Evolutionary conservation across 164 flowering plant species (phyloP).

Genomic region (Tinospora cordifolia): DNA sequence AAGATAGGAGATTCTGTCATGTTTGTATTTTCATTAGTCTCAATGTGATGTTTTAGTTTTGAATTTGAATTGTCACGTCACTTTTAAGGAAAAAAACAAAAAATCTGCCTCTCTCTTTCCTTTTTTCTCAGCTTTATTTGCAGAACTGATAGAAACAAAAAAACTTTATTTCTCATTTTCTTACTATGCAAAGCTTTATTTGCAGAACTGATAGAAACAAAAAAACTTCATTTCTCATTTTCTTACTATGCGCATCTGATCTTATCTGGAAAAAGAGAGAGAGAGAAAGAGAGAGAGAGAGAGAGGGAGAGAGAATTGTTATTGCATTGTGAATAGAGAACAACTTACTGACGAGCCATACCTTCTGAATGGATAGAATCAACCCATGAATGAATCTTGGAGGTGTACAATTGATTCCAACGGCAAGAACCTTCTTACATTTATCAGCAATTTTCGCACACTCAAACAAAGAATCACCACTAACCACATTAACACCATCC

Average conservation of each 20-base stretch:
- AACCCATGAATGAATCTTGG: slow-evolving; percentile 73
- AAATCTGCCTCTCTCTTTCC: no score
- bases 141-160: not conserved
- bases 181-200: not conserved
- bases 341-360: slow-evolving; percentile 15
- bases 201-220: not conserved
- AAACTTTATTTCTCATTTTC: not conserved
- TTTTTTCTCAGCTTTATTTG: no score
- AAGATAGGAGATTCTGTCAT: no score
- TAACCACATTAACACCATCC: slow-evolving; percentile 69
- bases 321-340: not conserved
- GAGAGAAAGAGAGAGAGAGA: not conserved
- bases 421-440: slow-evolving; percentile 62
- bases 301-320: not conserved
- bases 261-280: not conserved
- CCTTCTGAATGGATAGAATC: slow-evolving; percentile 53
- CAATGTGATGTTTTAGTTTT: no score
- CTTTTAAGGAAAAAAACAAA: no score
- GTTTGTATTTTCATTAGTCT: no score
- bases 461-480: slow-evolving; percentile 69
- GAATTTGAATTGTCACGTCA: no score
- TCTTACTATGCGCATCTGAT: not conserved
- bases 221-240: not conserved
- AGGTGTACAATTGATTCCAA: slow-evolving; percentile 92
- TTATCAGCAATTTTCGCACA: slow-evolving; percentile 69